These are phyloP conservation scores for Auricularia sp. DNA, from an alignment of 768 basidiomycete genomes.

Conservation along the genomic window DNA sequence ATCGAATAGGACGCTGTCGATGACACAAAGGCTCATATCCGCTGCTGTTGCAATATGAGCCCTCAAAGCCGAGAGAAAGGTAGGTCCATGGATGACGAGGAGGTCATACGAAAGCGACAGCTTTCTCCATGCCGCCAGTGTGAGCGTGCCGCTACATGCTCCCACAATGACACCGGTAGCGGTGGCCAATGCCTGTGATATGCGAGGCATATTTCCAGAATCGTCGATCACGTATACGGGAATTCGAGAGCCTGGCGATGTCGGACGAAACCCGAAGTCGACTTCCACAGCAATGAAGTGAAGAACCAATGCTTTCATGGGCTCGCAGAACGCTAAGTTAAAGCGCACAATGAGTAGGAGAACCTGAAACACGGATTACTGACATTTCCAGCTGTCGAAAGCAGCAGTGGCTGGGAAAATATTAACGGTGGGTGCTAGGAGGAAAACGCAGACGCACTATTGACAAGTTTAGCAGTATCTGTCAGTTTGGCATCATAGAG, in stretches of 20 bases:
- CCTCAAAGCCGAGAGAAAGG: background rate
- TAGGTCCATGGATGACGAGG: background rate
- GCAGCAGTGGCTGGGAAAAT: background rate
- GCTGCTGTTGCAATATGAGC: background rate
- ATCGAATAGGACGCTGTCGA: background rate
- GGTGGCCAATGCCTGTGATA: background rate
- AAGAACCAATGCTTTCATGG: background rate
- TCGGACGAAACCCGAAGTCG: background rate
- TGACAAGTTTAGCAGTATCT: background rate
- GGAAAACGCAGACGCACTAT: background rate
- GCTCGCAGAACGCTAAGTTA: background rate
- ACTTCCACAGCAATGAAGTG: background rate
- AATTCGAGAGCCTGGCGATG: background rate
- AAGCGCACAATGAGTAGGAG: background rate
- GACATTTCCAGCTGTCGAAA: background rate
- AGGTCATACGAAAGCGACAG: background rate
- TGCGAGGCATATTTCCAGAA: background rate
- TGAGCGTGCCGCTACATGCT: background rate
- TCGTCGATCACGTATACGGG: background rate
- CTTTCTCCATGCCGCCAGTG: background rate
- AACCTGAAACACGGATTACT: background rate
- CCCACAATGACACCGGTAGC: background rate
- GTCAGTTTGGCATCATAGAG: background rate
- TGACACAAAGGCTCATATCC: background rate
- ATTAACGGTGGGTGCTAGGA: background rate